Evolutionary conservation across 306 rosid genomes (phyloP).

Genomic region (Gleditsia sinensis): DNA sequence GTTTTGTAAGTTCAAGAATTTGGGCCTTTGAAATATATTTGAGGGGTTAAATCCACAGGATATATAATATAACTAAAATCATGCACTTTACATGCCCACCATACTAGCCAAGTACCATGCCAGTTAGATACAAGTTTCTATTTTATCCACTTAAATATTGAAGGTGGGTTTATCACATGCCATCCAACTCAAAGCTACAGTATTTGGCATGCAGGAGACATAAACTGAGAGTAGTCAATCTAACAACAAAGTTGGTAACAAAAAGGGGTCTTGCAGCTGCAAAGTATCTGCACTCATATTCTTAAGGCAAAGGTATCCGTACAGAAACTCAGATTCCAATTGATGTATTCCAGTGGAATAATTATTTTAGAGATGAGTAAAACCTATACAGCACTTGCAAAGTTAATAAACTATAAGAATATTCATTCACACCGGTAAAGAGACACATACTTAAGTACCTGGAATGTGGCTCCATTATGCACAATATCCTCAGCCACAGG

Average conservation of each 20-base stretch:
- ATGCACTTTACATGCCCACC: slow-evolving; percentile 3
- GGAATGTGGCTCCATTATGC: slow-evolving; percentile 97
- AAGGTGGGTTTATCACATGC: neutral
- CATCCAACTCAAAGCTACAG: neutral
- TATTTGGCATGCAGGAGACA: neutral
- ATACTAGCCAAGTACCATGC: slow-evolving; percentile 10
- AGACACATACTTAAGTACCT: slow-evolving; percentile 57
- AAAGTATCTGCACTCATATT: slow-evolving; percentile 2
- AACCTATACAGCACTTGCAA: slow-evolving; percentile 5
- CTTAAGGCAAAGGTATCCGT: neutral
- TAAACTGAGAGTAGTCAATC: neutral
- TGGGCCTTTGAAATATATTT: slow-evolving; percentile 16
- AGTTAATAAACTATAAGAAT: slow-evolving; percentile 21
- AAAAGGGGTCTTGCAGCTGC: neutral
- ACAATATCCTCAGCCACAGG: slow-evolving; percentile 75
- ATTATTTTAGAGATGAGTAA: slow-evolving; percentile 4
- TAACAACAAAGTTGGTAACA: slow-evolving; percentile 23
- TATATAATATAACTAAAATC: slow-evolving; percentile 27
- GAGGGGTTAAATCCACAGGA: slow-evolving; percentile 1
- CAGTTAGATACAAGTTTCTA: neutral
- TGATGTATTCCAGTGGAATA: slow-evolving; percentile 1
- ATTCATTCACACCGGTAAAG: slow-evolving; percentile 23
- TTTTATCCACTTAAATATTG: neutral
- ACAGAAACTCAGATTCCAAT: neutral
- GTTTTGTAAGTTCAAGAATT: slow-evolving; percentile 16